Evolutionary conservation across 2,329 filamentous ascomycete species (phyloP).

Genomic region (Apiospora koreana): DNA sequence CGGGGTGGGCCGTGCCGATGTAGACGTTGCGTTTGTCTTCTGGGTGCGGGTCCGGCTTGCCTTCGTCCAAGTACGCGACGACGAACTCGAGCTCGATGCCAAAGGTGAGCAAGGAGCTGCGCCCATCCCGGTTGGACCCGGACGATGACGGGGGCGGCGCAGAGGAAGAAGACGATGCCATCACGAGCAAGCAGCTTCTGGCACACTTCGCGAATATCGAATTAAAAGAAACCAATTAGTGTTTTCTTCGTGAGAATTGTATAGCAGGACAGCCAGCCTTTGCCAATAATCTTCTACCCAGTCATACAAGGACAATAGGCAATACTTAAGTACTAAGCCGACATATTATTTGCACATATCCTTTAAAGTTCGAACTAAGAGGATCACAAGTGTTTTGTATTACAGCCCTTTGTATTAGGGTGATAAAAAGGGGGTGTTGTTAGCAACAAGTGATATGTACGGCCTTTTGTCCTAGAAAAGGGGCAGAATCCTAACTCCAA

Average conservation of each 20-base stretch:
- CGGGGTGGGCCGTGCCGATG: not conserved
- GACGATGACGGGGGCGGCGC: not conserved
- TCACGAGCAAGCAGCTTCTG: not conserved
- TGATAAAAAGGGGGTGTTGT: not conserved
- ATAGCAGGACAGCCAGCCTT: not conserved
- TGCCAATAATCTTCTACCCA: too few relatives aligned
- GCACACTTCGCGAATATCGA: not conserved
- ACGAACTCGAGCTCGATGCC: slow-evolving; percentile 21
- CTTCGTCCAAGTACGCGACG: slow-evolving; percentile 17
- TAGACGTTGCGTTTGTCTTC: not conserved
- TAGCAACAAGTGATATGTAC: not conserved
- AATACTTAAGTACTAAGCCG: not conserved
- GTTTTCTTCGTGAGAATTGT: not conserved
- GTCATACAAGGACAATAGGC: not conserved
- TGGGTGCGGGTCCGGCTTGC: not conserved
- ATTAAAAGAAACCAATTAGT: not conserved
- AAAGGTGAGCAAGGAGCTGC: slow-evolving; percentile 7
- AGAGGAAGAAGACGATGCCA: not conserved
- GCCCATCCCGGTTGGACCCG: not conserved
- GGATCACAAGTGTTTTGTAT: not conserved
- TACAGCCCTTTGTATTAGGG: not conserved
- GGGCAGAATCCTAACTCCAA: not conserved
- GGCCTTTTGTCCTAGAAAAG: not conserved
- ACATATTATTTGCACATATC: not conserved
- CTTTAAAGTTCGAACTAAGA: not conserved